phyloP scores from a whole-genome alignment of 371 early-diverging fungal genomes.

The Mycotypha africana region DNA sequence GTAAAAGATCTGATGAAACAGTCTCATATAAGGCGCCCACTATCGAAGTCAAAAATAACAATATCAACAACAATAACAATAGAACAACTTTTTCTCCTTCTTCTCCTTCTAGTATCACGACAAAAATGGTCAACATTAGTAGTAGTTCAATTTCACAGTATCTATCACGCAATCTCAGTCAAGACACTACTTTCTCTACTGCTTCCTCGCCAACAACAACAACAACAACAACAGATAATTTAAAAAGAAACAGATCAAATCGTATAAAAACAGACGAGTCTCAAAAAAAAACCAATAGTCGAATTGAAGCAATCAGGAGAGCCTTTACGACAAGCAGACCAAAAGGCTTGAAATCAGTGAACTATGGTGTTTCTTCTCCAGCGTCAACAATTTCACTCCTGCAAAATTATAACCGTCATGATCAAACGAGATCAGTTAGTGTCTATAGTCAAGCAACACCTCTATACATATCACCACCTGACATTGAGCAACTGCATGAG shows the following conservation, averaged over 20 bases:
- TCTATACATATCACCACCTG: conserved; percentile 12
- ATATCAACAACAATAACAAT: not conserved
- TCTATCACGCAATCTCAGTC: too few species aligned
- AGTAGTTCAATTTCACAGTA: too few species aligned
- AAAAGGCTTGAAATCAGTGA: not conserved
- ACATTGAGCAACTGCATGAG: not conserved
- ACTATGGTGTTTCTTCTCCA: not conserved
- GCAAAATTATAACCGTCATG: too few species aligned
- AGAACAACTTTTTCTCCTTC: too few species aligned
- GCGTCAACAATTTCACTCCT: not conserved
- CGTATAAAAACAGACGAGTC: too few species aligned
- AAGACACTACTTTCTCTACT: too few species aligned
- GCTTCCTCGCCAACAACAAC: too few species aligned
- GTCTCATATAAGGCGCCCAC: conserved; percentile 5
- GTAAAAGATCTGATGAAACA: conserved; percentile 11
- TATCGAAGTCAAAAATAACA: not conserved
- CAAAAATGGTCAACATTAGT: too few species aligned
- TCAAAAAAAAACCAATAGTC: not conserved
- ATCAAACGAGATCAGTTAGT: not conserved
- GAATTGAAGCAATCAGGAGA: conserved; percentile 12
- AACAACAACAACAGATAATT: too few species aligned
- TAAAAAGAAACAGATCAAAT: too few species aligned
- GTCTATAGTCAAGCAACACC: not conserved
- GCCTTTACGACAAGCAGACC: conserved; percentile 13
- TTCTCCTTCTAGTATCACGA: too few species aligned